Base-by-base conservation (phyloP, 2,329 filamentous ascomycete species). In the Triangularia verruculosa region DNA sequence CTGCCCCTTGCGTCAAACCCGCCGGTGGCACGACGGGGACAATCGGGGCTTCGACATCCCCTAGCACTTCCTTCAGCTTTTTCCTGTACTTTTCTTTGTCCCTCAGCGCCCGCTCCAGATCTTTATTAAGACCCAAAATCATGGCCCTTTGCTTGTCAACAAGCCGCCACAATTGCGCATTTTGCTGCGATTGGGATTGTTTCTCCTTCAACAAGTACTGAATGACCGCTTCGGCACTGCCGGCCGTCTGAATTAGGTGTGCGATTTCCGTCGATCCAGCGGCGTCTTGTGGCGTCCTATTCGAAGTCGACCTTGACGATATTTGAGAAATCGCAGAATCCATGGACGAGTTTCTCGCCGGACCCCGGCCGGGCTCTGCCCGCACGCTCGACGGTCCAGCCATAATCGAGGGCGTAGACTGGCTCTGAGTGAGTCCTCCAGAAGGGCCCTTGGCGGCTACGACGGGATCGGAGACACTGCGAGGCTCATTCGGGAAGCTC, bases 101-200 rank as follows among this genome's bases (percentile, higher is more conserved):
- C 74, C 96, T 96, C 68, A 97, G 77, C 1, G 93, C 88, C 59
- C 91, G 87, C 76, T 98, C 94, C 12, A 99, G 80, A 74, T 99
- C 95, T 75, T 95, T 96, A 73, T 98, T 97, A 67, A 99, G 82
- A 7, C 93, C 94, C 20, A 97, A 78, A 61, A 99, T 93, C 88
- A 99, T 93, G 15, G 92, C 88, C 66, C 94, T 85, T 76, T 99
- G 95, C 79, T 99, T 98, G 75, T 98, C 94, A 57, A 99, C 93
- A 55, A 99, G 79, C 58, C 93, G 89, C 95, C 95, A 99, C 71
- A 99, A 79, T 75, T 99, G 94, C 17, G 89, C 83, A 74, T 98
- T 98, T 73, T 98, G 95, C 69, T 92, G 89, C 4, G 91, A 86
- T 61, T 93, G 90, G 57, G 92, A 90, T 67, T 94, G 88, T 76